These are phyloP conservation scores for Blastocystis sp. DNA, from an alignment of 352 stramenopile species.

Conservation along the genomic window DNA sequence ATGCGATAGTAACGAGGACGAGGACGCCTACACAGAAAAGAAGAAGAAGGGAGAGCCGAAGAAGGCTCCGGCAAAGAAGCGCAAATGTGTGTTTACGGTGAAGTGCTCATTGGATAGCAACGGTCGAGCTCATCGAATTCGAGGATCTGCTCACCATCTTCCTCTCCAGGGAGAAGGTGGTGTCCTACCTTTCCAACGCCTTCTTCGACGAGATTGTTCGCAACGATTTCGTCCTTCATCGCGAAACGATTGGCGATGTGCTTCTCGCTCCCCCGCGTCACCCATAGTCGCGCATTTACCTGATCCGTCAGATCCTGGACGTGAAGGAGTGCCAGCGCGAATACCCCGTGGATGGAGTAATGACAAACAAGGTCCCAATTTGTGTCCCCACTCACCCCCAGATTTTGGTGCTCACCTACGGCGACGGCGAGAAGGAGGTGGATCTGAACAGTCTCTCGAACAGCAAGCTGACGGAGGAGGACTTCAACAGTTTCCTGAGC, in stretches of 20 bases:
- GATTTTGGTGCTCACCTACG: conserved; percentile 55
- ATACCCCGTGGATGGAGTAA: conserved; percentile 23
- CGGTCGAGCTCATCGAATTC: conserved; percentile 39
- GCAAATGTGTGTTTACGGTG: neutral
- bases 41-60: neutral
- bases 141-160: conserved; percentile 50
- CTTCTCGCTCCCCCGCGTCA: neutral
- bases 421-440: conserved; percentile 39
- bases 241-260: conserved; percentile 33
- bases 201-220: conserved; percentile 64
- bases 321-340: conserved; percentile 48
- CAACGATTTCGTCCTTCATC: conserved; percentile 51
- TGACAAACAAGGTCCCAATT: conserved; percentile 9
- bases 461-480: conserved; percentile 26
- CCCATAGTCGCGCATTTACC: conserved; percentile 1
- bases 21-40: conserved; percentile 20
- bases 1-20: neutral
- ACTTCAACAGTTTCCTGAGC: conserved; percentile 36
- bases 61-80: conserved; percentile 36
- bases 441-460: conserved; percentile 48
- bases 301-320: conserved; percentile 43
- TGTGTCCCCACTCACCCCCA: neutral
- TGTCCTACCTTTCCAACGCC: conserved; percentile 39
- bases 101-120: neutral
- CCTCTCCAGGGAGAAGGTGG: conserved; percentile 12